Evolutionary conservation across 192 early-diverging fungal genomes (phyloP), one percentile per base, ranked within the genome.

Genomic region (Thamnidium elegans): DNA sequence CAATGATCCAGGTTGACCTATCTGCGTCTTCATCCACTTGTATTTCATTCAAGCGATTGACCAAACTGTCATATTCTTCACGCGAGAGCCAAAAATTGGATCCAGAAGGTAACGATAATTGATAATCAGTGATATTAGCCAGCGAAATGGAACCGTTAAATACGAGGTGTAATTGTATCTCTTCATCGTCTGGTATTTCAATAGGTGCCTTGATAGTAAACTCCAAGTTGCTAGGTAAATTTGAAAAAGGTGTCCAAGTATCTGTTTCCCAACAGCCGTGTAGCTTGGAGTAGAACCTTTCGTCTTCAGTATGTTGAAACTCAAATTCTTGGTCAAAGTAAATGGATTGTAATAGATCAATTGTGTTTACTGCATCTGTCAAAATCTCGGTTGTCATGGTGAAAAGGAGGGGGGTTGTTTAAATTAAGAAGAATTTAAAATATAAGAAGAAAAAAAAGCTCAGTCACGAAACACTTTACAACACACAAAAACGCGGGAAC

Each of bases 261-360:
- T 42, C 50, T 31, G 4, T 39, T 30, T 61, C 56, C 26, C 32
- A 20, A 7, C 32, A 17, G 3, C 17, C 21, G 0, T 32, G 21
- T 2, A 69, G 31, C 32, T 26, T 14, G 43, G 7, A 14, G 15
- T 52, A 55, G 4, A 62, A 21, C 7, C 14, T 5, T 47, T 53
- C 51, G 42, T 62, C 60, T 32, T 47, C 11, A 7, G 0, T 26
- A 17, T 17, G 23, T 36, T 39, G n/a, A 45, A 61, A 69, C 30
- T 50, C 20, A 55, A 69, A 69, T 17, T 69, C 67, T 21, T 67
- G 14, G 21, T 53, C 58, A 63, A 55, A 69, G n/a, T 69, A 69
- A 15, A 69, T 63, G 0, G 67, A 62, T 45, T 63, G 50, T n/a
- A 69, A 26, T 14, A 69, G 8, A 8, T 62, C 52, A 53, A 62